Base-by-base conservation (phyloP, 2,329 filamentous ascomycete genomes). In the Davidsoniella eucalypti region DNA sequence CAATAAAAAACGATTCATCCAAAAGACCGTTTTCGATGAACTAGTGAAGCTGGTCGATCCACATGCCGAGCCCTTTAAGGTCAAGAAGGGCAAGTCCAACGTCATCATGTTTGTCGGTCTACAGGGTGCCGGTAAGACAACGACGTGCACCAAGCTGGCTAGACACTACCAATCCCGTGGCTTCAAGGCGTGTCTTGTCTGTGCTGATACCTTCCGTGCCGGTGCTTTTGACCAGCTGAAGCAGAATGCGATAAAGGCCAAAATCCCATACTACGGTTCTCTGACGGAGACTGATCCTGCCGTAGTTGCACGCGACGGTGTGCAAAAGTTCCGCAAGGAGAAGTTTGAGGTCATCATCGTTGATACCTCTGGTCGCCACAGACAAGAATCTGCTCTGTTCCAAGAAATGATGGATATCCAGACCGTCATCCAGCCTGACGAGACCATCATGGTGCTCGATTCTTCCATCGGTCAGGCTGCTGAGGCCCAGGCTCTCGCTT, bases 71-170 rank as follows among this genome's bases (percentile, higher is more conserved):
- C 83, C 90, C 0, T 98, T 94, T 73, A 92, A 93, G 64, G 88
- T 90, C 18, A 94, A 93, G 70, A 98, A 96, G 69, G 87, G 88
- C 56, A 92, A 87, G 64, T 73, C 83, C 55, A 98, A 95, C 65
- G 85, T 98, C 62, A 95, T 98, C 66, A 98, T 98, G 92, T 96
- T 98, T 64, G 92, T 98, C 55, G 92, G 92, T 68, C 73, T 98
- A 45, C 92, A 98, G 67, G 92, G 92, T 71, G 87, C 90, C 4
- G 92, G 92, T 65, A 98, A 98, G 68, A 98, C 92, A 21, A 98
- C 92, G 1, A 93, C 90, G 10, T 96, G 92, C 74, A 98, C 92
- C 39, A 98, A 98, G 68, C 73, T 98, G 55, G 92, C 92, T 16
- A 72, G 88, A 52, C 90, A 94, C 72, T 98, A 98, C 67, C 85